Base-by-base conservation (phyloP, 2,329 filamentous ascomycete species). In the Penicillium digitatum region DNA sequence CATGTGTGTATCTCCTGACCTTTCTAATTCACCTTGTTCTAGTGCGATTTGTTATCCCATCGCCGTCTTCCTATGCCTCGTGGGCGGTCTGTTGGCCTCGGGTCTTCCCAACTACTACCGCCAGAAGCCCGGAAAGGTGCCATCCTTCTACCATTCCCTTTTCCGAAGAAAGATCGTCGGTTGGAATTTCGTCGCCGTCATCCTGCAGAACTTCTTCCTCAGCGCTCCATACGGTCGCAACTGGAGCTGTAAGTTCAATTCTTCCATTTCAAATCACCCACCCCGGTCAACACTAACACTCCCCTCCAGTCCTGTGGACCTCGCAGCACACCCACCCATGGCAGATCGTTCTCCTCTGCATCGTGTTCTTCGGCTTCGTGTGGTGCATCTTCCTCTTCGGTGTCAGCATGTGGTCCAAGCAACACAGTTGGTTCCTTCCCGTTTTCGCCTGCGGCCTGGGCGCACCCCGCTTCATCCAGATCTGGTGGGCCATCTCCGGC, bases 181-280 rank as follows among this genome's bases (percentile, higher is more conserved):
- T 9, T 87, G 85, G 85, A 87, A 86, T 73, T 83, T 87, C 66
- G 71, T 85, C 58, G 79, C 81, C 5, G 82, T 87, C 43, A 74
- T 86, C 57, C 71, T 87, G 37, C 84, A 87, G 66, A 87, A 87
- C 71, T 86, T 84, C 77, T 87, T 84, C 74, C 79, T 87, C 37
- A 83, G 81, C 16, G 79, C 85, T 1, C 83, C 82, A 2, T 87
- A 86, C 63, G 85, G 85, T 35, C 81, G 85, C 40, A 87, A 86
- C 69, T 87, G 85, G 85, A 74, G 74, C 42, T 88, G 46, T 48
- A 37, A 40, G 46, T 40, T 22, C 12, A 22, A 39, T 12, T 3
- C 12, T 3, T 24, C 7, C 26, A 16, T n/a, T 11, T 9, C 1
- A 22, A 32, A 8, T 32, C 3, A 12, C 5, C 3, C 29, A n/a